Conservation (phyloP, 768 basidiomycete species). For the Naganishia friedmannii region DNA sequence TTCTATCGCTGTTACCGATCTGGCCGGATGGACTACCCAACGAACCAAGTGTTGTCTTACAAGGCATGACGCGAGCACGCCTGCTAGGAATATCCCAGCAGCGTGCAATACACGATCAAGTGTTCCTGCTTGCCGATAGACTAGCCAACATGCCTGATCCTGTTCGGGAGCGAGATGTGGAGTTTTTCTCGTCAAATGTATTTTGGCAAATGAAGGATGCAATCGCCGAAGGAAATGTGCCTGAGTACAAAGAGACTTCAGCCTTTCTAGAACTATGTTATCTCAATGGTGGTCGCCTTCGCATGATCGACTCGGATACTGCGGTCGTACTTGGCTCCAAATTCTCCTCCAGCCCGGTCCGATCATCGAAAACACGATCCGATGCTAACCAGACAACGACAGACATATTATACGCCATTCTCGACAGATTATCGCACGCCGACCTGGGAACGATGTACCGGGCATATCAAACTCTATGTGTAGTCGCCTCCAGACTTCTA, state of each 20-base stretch:
- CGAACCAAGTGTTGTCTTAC: background rate
- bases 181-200: constrained; percentile 6
- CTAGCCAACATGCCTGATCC: background rate
- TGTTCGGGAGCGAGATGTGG: background rate
- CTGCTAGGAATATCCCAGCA: background rate
- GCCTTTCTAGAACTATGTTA: constrained; percentile 14
- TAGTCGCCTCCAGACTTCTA: background rate
- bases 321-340: background rate
- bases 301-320: constrained; percentile 17
- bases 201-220: constrained; percentile 22
- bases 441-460: constrained; percentile 8
- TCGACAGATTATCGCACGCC: constrained; percentile 1
- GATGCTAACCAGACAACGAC: background rate
- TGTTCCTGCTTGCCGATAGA: background rate
- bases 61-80: background rate
- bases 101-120: constrained; percentile 5
- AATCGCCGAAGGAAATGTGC: background rate
- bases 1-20: constrained; percentile 7
- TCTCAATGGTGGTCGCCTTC: constrained; percentile 3
- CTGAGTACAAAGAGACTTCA: background rate
- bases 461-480: constrained; percentile 15
- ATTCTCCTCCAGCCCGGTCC: background rate
- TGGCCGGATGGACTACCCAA: constrained; percentile 8
- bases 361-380: background rate
- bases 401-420: constrained; percentile 10